Evolutionary conservation across 495 filamentous ascomycete species (phyloP).

Genomic region (Cenococcum geophilum): DNA sequence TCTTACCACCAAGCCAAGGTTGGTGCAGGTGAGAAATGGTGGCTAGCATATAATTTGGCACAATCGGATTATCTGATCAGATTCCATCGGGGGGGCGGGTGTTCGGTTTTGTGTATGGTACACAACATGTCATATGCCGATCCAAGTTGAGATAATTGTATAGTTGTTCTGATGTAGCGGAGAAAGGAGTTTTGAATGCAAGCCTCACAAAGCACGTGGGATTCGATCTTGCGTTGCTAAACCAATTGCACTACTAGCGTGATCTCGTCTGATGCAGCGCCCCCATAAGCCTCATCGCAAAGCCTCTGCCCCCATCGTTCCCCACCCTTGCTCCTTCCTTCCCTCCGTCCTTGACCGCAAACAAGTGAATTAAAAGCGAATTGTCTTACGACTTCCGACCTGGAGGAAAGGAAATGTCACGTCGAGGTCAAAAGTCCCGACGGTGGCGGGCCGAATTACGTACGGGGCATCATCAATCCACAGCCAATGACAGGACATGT

Average conservation of each 20-base stretch:
- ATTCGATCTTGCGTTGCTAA: not conserved
- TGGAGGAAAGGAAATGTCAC: too few species aligned
- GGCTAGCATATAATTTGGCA: not conserved
- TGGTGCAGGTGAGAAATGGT: not conserved
- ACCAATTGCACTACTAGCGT: not conserved
- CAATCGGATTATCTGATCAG: not conserved
- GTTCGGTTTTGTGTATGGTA: not conserved
- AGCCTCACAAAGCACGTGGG: not conserved
- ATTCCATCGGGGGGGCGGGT: not conserved
- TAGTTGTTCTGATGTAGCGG: not conserved
- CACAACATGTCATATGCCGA: not conserved
- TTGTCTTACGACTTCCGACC: too few species aligned
- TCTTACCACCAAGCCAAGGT: not conserved
- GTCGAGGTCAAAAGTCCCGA: not conserved
- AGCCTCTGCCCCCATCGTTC: too few species aligned
- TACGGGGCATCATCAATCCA: conserved; percentile 12
- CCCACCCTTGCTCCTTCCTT: too few species aligned
- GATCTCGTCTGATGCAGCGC: not conserved
- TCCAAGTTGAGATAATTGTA: not conserved
- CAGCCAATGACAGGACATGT: conserved; percentile 2
- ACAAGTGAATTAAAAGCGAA: too few species aligned
- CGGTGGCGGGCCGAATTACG: conserved; percentile 18
- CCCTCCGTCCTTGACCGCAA: too few species aligned
- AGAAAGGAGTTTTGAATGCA: not conserved
- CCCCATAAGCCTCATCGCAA: too few species aligned